phyloP scores from a whole-genome alignment of 108 stramenopile genomes.

The Poteriospumella lacustris region DNA sequence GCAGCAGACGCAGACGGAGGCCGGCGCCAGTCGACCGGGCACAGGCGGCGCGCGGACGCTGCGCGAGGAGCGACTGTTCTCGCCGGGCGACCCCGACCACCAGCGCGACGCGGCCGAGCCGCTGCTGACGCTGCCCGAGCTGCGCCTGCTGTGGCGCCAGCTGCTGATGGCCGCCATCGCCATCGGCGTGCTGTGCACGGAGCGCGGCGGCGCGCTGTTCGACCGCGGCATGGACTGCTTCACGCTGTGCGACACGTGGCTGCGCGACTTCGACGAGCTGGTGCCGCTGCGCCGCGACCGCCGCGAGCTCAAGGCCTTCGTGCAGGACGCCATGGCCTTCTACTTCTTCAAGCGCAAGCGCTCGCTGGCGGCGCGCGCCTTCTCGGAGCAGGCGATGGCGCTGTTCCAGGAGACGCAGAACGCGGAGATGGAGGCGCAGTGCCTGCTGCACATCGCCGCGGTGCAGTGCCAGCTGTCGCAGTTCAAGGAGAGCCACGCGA shows the following conservation, averaged over 20 bases:
- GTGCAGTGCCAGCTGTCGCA: conserved; percentile 46
- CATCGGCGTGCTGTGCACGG: not conserved
- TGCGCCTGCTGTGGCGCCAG: not conserved
- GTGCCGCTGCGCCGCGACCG: not conserved
- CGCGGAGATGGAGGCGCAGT: conserved; percentile 46
- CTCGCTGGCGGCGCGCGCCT: conserved; percentile 47
- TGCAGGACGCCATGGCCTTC: conserved; percentile 48
- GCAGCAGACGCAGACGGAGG: too few species aligned
- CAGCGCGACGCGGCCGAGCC: not conserved
- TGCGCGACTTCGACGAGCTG: not conserved
- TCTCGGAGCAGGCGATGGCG: conserved; percentile 49
- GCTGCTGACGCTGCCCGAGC: not conserved
- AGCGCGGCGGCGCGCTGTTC: not conserved
- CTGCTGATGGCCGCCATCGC: not conserved
- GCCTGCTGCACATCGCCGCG: conserved; percentile 50
- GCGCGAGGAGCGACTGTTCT: too few species aligned
- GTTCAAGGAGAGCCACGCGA: conserved; percentile 51
- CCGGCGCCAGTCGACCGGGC: too few species aligned
- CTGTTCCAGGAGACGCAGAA: conserved; percentile 32
- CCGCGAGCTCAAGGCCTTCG: conserved; percentile 45
- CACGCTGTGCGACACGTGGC: not conserved
- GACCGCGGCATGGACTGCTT: not conserved
- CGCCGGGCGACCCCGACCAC: too few species aligned
- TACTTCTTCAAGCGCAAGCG: conserved; percentile 56
- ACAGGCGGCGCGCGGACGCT: too few species aligned